A percentile compares a stretch with the other conserved stretches of the same genome.
These are phyloP conservation scores for Ustilago curta DNA, from an alignment of 1,284 basidiomycete genomes.

Conservation along the genomic window DNA sequence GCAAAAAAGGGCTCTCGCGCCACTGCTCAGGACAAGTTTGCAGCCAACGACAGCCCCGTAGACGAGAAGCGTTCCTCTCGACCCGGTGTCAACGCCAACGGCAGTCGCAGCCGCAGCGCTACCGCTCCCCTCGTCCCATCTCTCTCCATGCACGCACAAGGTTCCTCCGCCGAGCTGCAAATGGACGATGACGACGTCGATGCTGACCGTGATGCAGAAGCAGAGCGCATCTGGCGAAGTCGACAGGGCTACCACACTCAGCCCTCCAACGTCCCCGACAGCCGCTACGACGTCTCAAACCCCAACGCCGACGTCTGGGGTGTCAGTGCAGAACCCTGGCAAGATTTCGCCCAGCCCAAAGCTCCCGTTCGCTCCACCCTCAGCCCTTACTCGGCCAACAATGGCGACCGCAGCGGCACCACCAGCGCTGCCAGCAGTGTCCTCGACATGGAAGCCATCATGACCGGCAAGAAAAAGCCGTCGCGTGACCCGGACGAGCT, in stretches of 20 bases:
- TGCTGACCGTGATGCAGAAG: conserved; percentile 45
- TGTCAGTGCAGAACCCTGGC: conserved; percentile 66
- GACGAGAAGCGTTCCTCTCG: conserved; percentile 32
- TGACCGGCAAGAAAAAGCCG: conserved; percentile 58
- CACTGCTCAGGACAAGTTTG: neutral
- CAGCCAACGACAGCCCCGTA: conserved; percentile 13
- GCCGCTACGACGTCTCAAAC: conserved; percentile 53
- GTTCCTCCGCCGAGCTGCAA: conserved; percentile 32
- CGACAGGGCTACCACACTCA: conserved; percentile 51
- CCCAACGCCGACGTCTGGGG: conserved; percentile 67
- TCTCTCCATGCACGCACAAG: conserved; percentile 42
- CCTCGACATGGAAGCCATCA: conserved; percentile 65
- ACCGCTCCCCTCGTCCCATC: conserved; percentile 44
- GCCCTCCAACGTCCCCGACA: conserved; percentile 45
- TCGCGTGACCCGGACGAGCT: conserved; percentile 22
- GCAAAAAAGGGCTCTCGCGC: conserved; percentile 20
- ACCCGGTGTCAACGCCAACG: conserved; percentile 31
- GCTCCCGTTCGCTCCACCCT: conserved; percentile 35
- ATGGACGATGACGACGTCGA: conserved; percentile 45
- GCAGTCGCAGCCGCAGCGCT: conserved; percentile 33
- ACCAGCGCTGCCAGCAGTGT: conserved; percentile 58
- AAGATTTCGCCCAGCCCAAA: conserved; percentile 64
- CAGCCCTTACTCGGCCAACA: conserved; percentile 41
- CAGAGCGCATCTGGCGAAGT: conserved; percentile 46
- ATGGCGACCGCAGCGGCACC: conserved; percentile 46